These are phyloP conservation scores for Penstemon eatonii DNA, from an alignment of 257 asterid genomes.

Conservation along the genomic window DNA sequence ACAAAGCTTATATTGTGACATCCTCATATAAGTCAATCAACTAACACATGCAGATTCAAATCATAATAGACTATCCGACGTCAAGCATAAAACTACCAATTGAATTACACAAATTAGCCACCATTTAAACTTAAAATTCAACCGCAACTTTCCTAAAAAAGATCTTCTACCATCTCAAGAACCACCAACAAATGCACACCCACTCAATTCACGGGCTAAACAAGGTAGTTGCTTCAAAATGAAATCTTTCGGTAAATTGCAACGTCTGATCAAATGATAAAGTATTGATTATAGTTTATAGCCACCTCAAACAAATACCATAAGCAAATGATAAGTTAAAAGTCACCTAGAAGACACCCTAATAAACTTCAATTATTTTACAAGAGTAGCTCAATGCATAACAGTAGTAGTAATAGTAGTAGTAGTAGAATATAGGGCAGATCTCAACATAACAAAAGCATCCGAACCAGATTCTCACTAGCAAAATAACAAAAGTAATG, in stretches of 20 bases:
- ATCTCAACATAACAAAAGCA: no score
- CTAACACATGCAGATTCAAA: not conserved
- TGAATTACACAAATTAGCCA: not conserved
- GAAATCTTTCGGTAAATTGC: not conserved
- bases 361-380: no score
- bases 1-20: not conserved
- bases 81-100: not conserved
- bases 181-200: not conserved
- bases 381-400: no score
- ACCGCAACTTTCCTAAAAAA: not conserved
- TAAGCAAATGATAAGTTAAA: no score
- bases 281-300: conserved; percentile 2
- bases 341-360: no score
- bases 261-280: not conserved
- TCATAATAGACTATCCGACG: not conserved
- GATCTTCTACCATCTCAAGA: not conserved
- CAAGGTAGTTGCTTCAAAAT: not conserved
- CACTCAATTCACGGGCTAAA: not conserved
- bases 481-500: no score
- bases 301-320: no score
- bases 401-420: no score
- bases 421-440: no score
- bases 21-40: not conserved
- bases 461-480: no score
- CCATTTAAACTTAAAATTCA: not conserved